A percentile compares a stretch with the other conserved stretches of the same genome.
Conservation (phyloP, 164 flowering plant genomes). For the Buxus sempervirens region DNA sequence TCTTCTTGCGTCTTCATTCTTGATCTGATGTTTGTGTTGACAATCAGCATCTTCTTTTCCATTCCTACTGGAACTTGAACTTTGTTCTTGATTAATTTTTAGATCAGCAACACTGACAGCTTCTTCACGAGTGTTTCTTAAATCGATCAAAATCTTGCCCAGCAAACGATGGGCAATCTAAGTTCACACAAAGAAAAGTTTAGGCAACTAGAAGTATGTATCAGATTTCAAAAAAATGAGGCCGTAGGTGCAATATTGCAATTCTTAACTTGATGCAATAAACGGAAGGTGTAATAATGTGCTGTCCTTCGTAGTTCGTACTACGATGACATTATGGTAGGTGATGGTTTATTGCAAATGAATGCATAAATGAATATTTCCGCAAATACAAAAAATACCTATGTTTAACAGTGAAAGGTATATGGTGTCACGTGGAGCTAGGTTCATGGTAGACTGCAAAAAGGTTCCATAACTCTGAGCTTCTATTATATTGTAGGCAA, state of each 20-base stretch:
- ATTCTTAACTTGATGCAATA: neutral
- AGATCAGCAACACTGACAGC: slow-evolving; percentile 85
- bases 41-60: slow-evolving; percentile 50
- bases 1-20: slow-evolving; percentile 59
- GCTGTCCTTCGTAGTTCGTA: neutral
- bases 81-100: slow-evolving; percentile 59
- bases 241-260: neutral
- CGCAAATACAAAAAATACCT: neutral
- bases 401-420: neutral
- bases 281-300: neutral
- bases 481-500: too few relatives aligned
- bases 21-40: slow-evolving; percentile 37
- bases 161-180: slow-evolving; percentile 96
- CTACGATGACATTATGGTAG: neutral
- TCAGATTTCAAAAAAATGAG: neutral
- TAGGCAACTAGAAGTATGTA: neutral
- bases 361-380: too few relatives aligned
- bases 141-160: slow-evolving; percentile 94
- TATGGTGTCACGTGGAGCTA: neutral
- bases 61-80: slow-evolving; percentile 20
- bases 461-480: neutral
- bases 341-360: too few relatives aligned
- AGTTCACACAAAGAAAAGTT: slow-evolving; percentile 1
- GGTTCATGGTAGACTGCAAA: neutral
- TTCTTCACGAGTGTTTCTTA: slow-evolving; percentile 95